Conservation (phyloP, 2,329 filamentous ascomycete species). For the Xylaria sp. region DNA sequence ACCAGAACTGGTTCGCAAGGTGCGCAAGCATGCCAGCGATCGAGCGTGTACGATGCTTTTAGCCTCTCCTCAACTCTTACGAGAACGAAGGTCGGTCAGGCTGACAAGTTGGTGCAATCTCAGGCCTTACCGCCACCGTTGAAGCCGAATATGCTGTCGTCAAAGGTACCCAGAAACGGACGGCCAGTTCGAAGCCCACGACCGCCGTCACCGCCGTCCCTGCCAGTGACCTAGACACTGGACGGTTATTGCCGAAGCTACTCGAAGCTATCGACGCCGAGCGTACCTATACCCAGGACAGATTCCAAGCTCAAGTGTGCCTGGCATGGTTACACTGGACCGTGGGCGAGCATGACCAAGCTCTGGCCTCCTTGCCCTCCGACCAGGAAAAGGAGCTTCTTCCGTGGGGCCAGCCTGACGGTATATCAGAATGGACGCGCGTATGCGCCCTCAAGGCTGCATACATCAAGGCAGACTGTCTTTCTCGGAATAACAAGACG, state of each 20-base stretch:
- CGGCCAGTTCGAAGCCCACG: slow-evolving; percentile 53
- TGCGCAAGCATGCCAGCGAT: slow-evolving; percentile 91
- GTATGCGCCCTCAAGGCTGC: slow-evolving; percentile 83
- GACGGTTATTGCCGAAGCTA: slow-evolving; percentile 62
- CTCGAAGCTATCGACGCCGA: slow-evolving; percentile 69
- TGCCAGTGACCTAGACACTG: slow-evolving; percentile 58
- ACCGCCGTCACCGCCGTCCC: slow-evolving; percentile 55
- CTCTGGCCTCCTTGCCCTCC: slow-evolving; percentile 70
- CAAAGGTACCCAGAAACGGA: slow-evolving; percentile 61
- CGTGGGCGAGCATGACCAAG: slow-evolving; percentile 73
- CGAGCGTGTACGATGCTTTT: slow-evolving; percentile 75
- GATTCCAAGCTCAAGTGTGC: slow-evolving; percentile 84
- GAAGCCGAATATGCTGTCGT: slow-evolving; percentile 75
- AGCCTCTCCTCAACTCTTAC: slow-evolving; percentile 24
- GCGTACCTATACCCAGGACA: slow-evolving; percentile 64
- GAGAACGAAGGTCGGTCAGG: slow-evolving; percentile 11
- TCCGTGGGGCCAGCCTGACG: slow-evolving; percentile 62
- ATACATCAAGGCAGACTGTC: slow-evolving; percentile 78
- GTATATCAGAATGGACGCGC: slow-evolving; percentile 78
- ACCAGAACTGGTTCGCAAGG: slow-evolving; percentile 89
- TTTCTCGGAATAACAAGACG: slow-evolving; percentile 61
- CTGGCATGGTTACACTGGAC: slow-evolving; percentile 88
- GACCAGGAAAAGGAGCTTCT: slow-evolving; percentile 68
- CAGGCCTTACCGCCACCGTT: slow-evolving; percentile 77
- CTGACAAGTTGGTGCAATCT: slow-evolving; percentile 35